A percentile compares a stretch with the other conserved stretches of the same genome.
Evolutionary conservation across 139 green algal species (phyloP).

Genomic region (Chlorella sorokiniana): DNA sequence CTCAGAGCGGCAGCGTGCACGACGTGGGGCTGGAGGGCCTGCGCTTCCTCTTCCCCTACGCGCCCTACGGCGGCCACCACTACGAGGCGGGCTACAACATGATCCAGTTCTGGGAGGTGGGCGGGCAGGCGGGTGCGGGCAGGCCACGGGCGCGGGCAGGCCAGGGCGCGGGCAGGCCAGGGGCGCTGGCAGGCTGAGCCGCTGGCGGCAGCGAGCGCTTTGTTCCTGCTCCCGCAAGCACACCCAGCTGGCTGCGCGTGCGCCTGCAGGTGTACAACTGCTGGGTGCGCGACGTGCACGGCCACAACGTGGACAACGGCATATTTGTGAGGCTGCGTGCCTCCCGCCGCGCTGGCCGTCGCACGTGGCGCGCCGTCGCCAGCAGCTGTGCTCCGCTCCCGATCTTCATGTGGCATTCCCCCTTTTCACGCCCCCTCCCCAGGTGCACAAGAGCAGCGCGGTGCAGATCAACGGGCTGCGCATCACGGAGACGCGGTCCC

Average conservation of each 20-base stretch:
- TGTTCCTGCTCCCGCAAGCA: too few species aligned
- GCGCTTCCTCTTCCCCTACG: not conserved
- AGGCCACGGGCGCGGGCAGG: too few species aligned
- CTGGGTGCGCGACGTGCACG: not conserved
- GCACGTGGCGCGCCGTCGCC: too few species aligned
- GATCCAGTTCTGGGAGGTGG: not conserved
- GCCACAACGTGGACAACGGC: not conserved
- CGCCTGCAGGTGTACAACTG: not conserved
- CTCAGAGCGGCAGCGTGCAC: not conserved
- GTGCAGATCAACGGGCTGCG: not conserved
- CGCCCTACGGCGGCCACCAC: not conserved
- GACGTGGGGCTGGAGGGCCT: conserved; percentile 3
- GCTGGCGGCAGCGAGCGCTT: too few species aligned
- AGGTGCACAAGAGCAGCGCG: not conserved
- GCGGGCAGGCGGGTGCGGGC: too few species aligned
- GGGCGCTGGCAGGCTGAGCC: too few species aligned
- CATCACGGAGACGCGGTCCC: not conserved
- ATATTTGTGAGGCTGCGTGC: too few species aligned
- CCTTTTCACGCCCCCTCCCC: too few species aligned
- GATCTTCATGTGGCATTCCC: too few species aligned
- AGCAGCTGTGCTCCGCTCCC: too few species aligned
- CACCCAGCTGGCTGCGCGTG: not conserved
- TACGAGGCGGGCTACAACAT: not conserved
- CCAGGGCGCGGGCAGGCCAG: not conserved
- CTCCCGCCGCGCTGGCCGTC: too few species aligned